These are phyloP conservation scores for Corchorus olitorius DNA, from an alignment of 345 rosid genomes.

Conservation along the genomic window DNA sequence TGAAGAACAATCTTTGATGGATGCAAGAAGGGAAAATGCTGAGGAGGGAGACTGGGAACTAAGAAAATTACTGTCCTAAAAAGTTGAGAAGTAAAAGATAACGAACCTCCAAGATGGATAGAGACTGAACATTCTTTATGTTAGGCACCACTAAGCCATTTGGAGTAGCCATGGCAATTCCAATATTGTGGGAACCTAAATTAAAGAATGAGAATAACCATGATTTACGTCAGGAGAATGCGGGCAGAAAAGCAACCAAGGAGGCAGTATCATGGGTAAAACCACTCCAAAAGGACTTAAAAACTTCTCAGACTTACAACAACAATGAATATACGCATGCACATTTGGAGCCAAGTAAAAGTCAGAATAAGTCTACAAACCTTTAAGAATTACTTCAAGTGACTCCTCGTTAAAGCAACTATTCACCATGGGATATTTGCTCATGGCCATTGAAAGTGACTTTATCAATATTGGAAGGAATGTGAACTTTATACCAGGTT, in stretches of 20 bases:
- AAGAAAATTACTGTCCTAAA: not conserved
- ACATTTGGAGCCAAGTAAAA: not conserved
- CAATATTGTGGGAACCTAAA: slow-evolving; percentile 87
- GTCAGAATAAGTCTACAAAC: slow-evolving; percentile 31
- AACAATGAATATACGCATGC: not conserved
- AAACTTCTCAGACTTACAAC: not conserved
- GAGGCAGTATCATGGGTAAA: not conserved
- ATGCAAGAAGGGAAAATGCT: not conserved
- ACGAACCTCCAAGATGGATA: slow-evolving; percentile 73
- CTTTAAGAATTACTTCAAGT: slow-evolving; percentile 75
- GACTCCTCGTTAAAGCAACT: slow-evolving; percentile 85
- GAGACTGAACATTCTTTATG: slow-evolving; percentile 85
- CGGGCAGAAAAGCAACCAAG: not conserved
- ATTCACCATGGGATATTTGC: slow-evolving; percentile 75
- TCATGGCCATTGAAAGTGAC: slow-evolving; percentile 82
- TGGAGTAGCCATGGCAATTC: slow-evolving; percentile 96
- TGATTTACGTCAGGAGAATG: not conserved
- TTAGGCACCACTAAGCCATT: slow-evolving; percentile 87
- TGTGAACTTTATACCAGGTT: slow-evolving; percentile 70
- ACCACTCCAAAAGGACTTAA: not conserved
- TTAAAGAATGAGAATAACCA: slow-evolving; percentile 18
- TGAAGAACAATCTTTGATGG: not conserved
- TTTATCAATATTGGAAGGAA: slow-evolving; percentile 86
- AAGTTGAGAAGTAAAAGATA: not conserved
- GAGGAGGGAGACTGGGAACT: not conserved